Conservation (phyloP, 495 filamentous ascomycete species). For the Apiosordaria backusii region DNA sequence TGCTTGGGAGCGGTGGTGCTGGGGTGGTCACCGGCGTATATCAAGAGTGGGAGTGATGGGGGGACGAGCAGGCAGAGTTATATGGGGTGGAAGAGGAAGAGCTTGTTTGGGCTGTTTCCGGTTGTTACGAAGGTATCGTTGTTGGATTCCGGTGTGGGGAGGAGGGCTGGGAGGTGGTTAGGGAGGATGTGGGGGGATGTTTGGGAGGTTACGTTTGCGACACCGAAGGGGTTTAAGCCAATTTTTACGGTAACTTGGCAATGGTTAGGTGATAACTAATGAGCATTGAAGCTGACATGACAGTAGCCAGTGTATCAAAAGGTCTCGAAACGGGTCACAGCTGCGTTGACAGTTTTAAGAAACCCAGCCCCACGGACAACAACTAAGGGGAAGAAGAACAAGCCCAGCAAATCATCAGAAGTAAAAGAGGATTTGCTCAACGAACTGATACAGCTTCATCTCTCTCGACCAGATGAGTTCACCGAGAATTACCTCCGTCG, state of each 20-base stretch:
- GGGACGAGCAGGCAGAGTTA: constrained; percentile 37
- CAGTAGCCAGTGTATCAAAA: constrained; percentile 31
- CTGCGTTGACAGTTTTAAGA: constrained; percentile 10
- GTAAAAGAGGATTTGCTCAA: constrained; percentile 29
- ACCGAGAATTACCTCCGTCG: constrained; percentile 41
- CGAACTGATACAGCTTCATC: constrained; percentile 39
- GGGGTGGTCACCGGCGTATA: constrained; percentile 41
- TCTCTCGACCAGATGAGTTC: constrained; percentile 30
- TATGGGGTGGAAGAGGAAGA: constrained; percentile 36
- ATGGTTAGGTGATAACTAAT: background rate
- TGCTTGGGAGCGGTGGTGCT: constrained; percentile 40
- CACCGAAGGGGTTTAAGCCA: constrained; percentile 32
- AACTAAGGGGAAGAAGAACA: background rate
- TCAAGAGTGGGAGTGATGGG: constrained; percentile 32
- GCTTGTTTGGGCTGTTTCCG: constrained; percentile 38
- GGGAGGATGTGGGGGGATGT: constrained; percentile 24
- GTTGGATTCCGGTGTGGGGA: constrained; percentile 13
- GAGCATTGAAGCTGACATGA: background rate
- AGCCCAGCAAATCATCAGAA: background rate
- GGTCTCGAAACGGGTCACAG: constrained; percentile 24
- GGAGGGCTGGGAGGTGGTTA: background rate
- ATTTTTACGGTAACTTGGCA: constrained; percentile 34
- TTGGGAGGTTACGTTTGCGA: constrained; percentile 32
- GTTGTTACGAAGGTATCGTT: constrained; percentile 16
- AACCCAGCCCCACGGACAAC: background rate